Base-by-base conservation (phyloP, 139 green algal species). In the Chlamydomonas schloesseri region DNA sequence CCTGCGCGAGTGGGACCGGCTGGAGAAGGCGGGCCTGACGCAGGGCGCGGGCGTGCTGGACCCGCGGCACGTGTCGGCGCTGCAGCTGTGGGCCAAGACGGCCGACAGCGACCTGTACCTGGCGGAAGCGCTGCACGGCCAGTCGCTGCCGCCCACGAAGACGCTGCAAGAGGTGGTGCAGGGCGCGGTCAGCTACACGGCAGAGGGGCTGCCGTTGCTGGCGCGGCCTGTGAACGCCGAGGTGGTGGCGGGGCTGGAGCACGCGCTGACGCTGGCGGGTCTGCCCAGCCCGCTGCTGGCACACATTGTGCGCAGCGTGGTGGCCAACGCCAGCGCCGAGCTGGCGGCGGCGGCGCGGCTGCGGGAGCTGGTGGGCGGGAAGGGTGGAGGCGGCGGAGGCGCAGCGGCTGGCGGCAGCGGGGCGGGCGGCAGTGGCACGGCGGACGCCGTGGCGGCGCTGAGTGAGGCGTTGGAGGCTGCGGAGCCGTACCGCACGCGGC, bases 31-130 rank as follows among this genome's bases (percentile, higher is more conserved):
- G 65, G 94, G 94, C 10, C 80, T 92, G 62, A 86, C 82, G 57
- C 73, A 86, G 67, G 87, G 74, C 67, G 81, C 71, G 23, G 86
- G 71, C 28, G 57, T 83, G 47, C 37, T 84, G 67, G 76, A 89
- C 68, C 73, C 64, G 73, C 83, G 73, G 33, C 83, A 88, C 37
- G 76, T 95, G 53, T 81, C 90, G 6, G 86, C 86, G 68, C 88
- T 97, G 86, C 89, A 93, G 37, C 81, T 70, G 57, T 97, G 94
- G 95, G 86, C 87, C 11, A 72, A 81, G 24, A 90, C 92, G 11
- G 93, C 93, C 3, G 90, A 93, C 26, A 90, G 88, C 31, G 94
- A 97, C 83, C 73, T 97, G 31, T 87, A 90, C 36, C 91, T 97
- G 37, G 92, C 90, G 28, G 92, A 97, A 87, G 91, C 92, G 5